Percentiles rank a stretch among this genome's conserved stretches.
These are phyloP conservation scores for Aureobasidium sp. DNA, from an alignment of 2,329 filamentous ascomycete species.

Conservation along the genomic window DNA sequence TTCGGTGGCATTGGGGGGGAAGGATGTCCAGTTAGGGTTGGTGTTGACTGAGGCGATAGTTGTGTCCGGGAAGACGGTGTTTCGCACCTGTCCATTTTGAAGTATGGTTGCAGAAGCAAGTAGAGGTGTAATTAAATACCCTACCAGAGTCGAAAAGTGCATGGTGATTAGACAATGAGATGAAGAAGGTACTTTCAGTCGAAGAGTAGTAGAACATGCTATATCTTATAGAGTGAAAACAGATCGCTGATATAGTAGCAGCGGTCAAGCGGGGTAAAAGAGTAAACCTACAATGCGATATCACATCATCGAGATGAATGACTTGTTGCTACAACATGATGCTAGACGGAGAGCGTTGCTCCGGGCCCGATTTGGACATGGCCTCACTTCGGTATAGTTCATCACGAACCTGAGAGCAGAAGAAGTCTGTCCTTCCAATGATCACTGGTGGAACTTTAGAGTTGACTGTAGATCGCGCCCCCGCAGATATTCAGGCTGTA, in stretches of 20 bases:
- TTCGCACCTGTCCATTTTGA: constrained; percentile 34
- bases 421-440: not conserved
- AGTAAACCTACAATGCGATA: not conserved
- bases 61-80: constrained; percentile 32
- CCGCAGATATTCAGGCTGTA: not conserved
- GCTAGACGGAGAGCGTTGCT: not conserved
- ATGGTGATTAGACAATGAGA: not conserved
- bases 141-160: not conserved
- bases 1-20: constrained; percentile 43
- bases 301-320: not conserved
- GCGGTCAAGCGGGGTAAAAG: not conserved
- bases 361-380: not conserved
- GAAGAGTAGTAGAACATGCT: not conserved
- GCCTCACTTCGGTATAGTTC: not conserved
- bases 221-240: not conserved
- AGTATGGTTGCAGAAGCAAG: constrained; percentile 25
- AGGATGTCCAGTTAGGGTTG: constrained; percentile 36
- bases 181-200: not conserved
- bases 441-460: not conserved
- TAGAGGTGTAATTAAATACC: constrained; percentile 10
- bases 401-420: not conserved
- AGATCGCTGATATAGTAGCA: not conserved
- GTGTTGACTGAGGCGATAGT: constrained; percentile 25
- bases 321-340: not conserved
- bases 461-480: not conserved